Conservation (phyloP, 306 rosid species). For the Rosa multiflora region DNA sequence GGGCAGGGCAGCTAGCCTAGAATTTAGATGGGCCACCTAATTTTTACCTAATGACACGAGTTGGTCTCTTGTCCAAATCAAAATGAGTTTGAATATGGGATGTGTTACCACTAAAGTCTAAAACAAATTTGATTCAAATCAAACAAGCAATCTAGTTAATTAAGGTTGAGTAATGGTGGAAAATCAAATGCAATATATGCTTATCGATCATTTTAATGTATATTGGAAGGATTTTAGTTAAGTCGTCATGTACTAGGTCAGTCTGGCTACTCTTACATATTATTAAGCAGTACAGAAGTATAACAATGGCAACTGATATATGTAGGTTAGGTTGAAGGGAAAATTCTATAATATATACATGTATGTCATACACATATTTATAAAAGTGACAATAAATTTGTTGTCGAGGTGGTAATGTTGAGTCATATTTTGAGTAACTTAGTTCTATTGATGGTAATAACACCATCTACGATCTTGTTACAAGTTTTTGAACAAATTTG, state of each 20-base stretch:
- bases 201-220: not conserved
- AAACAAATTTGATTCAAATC: not conserved
- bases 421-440: no score
- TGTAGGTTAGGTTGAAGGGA: not conserved
- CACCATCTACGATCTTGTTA: no score
- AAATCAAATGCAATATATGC: not conserved
- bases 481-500: no score
- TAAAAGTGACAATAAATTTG: no score
- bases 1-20: slow-evolving; percentile 12
- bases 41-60: slow-evolving; percentile 6
- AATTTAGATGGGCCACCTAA: slow-evolving; percentile 23
- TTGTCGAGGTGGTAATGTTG: no score
- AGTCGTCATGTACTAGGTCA: not conserved
- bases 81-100: not conserved
- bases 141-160: not conserved
- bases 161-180: no score
- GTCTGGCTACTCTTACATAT: not conserved
- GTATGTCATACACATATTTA: no score
- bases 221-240: not conserved
- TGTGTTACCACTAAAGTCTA: not conserved
- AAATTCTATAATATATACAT: no score
- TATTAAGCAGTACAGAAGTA: not conserved
- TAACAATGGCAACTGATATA: not conserved
- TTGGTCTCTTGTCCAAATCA: slow-evolving; percentile 34
- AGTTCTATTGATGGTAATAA: no score